phyloP scores from a whole-genome alignment of 1,139 yeast species.

The Suhomyces bolitotheri region DNA sequence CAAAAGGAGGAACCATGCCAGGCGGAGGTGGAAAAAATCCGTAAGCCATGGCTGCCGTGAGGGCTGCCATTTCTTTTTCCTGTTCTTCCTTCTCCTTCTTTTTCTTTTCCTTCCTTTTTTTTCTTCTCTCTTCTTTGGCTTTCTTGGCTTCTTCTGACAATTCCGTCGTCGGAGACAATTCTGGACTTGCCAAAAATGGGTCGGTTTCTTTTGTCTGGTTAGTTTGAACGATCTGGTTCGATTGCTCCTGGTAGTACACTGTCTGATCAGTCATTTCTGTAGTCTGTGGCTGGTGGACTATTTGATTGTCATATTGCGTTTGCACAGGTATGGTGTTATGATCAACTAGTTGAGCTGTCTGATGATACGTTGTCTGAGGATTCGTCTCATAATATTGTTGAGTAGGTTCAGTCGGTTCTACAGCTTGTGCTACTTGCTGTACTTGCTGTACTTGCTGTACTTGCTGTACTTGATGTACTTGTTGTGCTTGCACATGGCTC shows the following conservation, averaged over 20 bases:
- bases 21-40: constrained; percentile 12
- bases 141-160: constrained; percentile 16
- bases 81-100: constrained; percentile 20
- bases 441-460: constrained; percentile 1
- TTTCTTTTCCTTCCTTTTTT: constrained; percentile 23
- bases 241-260: background rate
- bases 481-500: constrained; percentile 2
- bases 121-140: constrained; percentile 18
- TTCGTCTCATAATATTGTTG: background rate
- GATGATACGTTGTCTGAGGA: background rate
- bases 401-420: background rate
- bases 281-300: background rate
- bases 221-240: background rate
- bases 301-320: background rate
- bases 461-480: background rate
- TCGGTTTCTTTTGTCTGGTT: background rate
- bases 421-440: constrained; percentile 1
- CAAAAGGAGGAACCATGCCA: constrained; percentile 12
- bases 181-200: constrained; percentile 3
- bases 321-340: background rate
- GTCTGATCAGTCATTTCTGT: background rate
- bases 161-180: constrained; percentile 3
- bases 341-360: background rate
- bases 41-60: constrained; percentile 16
- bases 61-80: constrained; percentile 28